Percentiles rank a stretch among this genome's conserved stretches.
phyloP scores from a whole-genome alignment of 2,329 filamentous ascomycete species.

The Monilinia fructicola region DNA sequence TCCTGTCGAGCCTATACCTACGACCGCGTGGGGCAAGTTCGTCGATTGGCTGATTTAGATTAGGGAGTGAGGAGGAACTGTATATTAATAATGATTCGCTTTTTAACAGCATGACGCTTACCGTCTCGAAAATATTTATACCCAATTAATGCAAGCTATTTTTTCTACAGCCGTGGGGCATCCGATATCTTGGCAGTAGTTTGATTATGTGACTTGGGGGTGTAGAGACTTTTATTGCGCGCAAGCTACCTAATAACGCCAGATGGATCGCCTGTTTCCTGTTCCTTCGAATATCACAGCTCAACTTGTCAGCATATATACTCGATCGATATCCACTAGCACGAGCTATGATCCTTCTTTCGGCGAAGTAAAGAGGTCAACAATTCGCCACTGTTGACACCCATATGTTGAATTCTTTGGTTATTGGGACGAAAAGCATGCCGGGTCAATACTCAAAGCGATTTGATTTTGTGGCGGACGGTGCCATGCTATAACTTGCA shows the following conservation, averaged over 20 bases:
- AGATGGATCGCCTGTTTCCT: not conserved
- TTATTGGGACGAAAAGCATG: no score
- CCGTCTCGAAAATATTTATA: constrained; percentile 10
- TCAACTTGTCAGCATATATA: not conserved
- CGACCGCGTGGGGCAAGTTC: constrained; percentile 15
- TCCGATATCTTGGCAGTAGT: not conserved
- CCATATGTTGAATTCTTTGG: no score
- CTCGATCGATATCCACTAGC: no score
- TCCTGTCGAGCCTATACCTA: constrained; percentile 12
- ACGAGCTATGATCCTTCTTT: not conserved
- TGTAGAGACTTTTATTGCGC: not conserved
- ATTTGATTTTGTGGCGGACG: no score
- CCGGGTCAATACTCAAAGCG: not conserved
- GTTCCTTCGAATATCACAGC: not conserved
- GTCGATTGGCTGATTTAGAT: constrained; percentile 12
- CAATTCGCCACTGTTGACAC: not conserved
- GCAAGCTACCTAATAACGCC: not conserved
- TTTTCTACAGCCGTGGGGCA: not conserved
- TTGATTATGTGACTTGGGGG: not conserved
- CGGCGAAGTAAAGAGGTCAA: not conserved
- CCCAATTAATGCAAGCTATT: constrained; percentile 2
- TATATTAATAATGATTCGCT: not conserved
- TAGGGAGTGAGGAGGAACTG: not conserved
- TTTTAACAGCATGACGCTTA: constrained; percentile 11
- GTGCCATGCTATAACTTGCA: no score